Conservation (phyloP, 2,329 filamentous ascomycete genomes). For the Coleophoma eucalyptorum region DNA sequence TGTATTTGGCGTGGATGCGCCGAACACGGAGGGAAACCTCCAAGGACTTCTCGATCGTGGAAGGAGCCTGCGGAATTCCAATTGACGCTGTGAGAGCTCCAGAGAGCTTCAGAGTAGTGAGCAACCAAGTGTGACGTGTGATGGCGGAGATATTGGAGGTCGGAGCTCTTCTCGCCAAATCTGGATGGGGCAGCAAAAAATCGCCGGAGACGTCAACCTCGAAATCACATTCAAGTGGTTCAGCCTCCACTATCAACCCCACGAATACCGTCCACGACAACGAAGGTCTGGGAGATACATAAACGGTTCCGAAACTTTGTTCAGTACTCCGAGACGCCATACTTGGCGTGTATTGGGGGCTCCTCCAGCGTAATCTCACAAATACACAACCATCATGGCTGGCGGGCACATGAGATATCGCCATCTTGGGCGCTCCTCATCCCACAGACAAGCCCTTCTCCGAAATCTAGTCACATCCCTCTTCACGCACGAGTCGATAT, state of each 20-base stretch:
- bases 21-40: constrained; percentile 5
- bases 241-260: background rate
- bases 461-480: constrained; percentile 95
- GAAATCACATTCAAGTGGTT: background rate
- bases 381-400: constrained; percentile 57
- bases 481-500: constrained; percentile 88
- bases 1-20: constrained; percentile 8
- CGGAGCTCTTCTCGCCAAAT: constrained; percentile 13
- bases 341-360: too few relatives aligned
- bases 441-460: constrained; percentile 87
- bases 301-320: too few relatives aligned
- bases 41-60: background rate
- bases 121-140: constrained; percentile 6
- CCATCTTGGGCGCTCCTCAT: constrained; percentile 78
- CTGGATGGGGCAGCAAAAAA: constrained; percentile 2
- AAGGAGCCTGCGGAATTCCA: background rate
- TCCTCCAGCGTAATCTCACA: too few relatives aligned
- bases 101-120: constrained; percentile 10
- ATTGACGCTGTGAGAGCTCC: constrained; percentile 12
- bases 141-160: background rate
- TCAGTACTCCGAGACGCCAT: too few relatives aligned
- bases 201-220: constrained; percentile 4
- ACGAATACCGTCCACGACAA: background rate
- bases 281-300: background rate
- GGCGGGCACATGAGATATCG: constrained; percentile 85